Conservation (phyloP, 192 early-diverging fungal genomes). For the Chytriomyces sp. region DNA sequence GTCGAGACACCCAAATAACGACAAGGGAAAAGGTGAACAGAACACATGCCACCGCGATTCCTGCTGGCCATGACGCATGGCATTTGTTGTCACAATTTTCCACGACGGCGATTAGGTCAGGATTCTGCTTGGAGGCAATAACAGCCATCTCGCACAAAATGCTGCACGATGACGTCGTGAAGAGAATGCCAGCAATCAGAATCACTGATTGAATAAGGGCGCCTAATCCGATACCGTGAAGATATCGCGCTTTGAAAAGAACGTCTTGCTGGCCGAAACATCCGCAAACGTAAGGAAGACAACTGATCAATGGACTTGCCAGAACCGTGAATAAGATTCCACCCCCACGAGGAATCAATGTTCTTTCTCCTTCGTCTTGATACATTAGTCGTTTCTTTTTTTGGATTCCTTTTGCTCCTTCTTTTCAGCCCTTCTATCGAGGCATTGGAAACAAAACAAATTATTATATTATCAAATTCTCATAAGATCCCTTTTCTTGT, state of each 20-base stretch:
- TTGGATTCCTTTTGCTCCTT: background rate
- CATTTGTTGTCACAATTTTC: background rate
- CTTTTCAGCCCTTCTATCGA: background rate
- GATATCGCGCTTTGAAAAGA: background rate
- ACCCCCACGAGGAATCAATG: background rate
- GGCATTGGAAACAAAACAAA: background rate
- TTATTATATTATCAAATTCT: background rate
- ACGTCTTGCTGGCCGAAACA: background rate
- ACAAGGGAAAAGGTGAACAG: background rate
- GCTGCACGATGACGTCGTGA: no score
- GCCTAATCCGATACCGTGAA: conserved; percentile 7
- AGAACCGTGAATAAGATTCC: background rate
- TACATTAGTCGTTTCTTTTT: background rate
- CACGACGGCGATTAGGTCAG: no score
- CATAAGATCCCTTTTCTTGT: conserved; percentile 23
- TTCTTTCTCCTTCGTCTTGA: background rate
- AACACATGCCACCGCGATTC: background rate
- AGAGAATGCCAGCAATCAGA: background rate
- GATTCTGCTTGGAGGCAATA: no score
- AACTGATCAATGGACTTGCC: background rate
- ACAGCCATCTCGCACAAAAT: no score
- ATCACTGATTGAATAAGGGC: background rate
- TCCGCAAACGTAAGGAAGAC: background rate
- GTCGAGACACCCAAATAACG: background rate
- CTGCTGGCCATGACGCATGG: background rate